Evolutionary conservation across 2,329 filamentous ascomycete genomes (phyloP).

Genomic region (Clonostachys chloroleuca): DNA sequence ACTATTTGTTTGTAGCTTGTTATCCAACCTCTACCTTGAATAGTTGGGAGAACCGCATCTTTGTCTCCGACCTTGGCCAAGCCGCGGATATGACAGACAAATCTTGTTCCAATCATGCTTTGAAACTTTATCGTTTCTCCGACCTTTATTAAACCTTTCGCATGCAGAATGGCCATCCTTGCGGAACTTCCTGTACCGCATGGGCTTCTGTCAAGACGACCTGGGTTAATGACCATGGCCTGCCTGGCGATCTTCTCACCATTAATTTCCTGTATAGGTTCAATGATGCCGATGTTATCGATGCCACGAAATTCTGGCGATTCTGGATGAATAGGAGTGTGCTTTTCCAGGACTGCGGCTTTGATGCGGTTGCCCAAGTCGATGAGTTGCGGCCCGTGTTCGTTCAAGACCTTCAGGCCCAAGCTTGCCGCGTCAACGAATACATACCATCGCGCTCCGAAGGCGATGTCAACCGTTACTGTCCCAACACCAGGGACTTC

Average conservation of each 20-base stretch:
- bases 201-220: slow-evolving; percentile 34
- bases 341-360: slow-evolving; percentile 23
- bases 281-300: slow-evolving; percentile 30
- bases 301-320: slow-evolving; percentile 34
- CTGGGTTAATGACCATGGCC: slow-evolving; percentile 35
- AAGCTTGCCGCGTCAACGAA: slow-evolving; percentile 31
- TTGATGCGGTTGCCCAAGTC: slow-evolving; percentile 37
- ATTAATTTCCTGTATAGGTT: slow-evolving; percentile 16
- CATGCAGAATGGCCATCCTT: slow-evolving; percentile 32
- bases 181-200: slow-evolving; percentile 37
- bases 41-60: slow-evolving; percentile 25
- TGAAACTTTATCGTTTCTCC: slow-evolving; percentile 25
- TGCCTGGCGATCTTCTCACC: slow-evolving; percentile 23
- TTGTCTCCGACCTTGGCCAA: slow-evolving; percentile 25
- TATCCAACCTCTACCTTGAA: slow-evolving; percentile 35
- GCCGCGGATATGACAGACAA: slow-evolving; percentile 25
- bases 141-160: slow-evolving; percentile 23
- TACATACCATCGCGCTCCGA: slow-evolving; percentile 39
- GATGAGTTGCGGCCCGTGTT: slow-evolving; percentile 25
- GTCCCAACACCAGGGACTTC: slow-evolving; percentile 31
- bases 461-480: slow-evolving; percentile 35
- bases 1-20: slow-evolving; percentile 30
- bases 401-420: slow-evolving; percentile 23
- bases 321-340: slow-evolving; percentile 33
- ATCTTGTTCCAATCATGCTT: slow-evolving; percentile 34